A percentile compares a stretch with the other conserved stretches of the same genome.
phyloP scores from a whole-genome alignment of 2,329 filamentous ascomycete genomes.

The Hymenoscyphus fructigenus region DNA sequence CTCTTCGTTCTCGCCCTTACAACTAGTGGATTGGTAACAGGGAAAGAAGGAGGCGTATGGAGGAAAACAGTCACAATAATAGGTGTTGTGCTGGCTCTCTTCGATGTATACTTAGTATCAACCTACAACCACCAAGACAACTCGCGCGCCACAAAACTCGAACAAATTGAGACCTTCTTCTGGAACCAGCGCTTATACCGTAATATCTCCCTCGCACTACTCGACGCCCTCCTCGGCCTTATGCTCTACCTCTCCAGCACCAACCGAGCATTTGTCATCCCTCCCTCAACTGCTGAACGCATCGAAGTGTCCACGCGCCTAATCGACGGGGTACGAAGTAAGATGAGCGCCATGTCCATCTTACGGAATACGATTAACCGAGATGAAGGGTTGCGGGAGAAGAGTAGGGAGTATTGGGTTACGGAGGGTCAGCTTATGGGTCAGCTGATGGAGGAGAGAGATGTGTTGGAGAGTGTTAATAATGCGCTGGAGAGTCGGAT shows the following conservation, averaged over 20 bases:
- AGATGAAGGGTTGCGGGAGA: conserved; percentile 67
- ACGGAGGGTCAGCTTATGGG: conserved; percentile 72
- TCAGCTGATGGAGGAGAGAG: conserved; percentile 75
- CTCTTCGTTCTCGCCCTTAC: conserved; percentile 68
- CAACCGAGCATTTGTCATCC: conserved; percentile 70
- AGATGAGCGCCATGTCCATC: conserved; percentile 70
- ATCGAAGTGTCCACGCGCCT: conserved; percentile 58
- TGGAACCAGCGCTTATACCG: conserved; percentile 68
- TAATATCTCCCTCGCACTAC: conserved; percentile 58
- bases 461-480: conserved; percentile 70
- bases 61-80: conserved; percentile 66
- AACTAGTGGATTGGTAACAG: conserved; percentile 68
- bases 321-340: conserved; percentile 61
- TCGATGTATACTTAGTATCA: conserved; percentile 66
- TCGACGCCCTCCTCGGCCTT: conserved; percentile 63
- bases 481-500: conserved; percentile 64
- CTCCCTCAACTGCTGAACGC: conserved; percentile 62
- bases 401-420: conserved; percentile 73
- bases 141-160: conserved; percentile 57
- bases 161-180: conserved; percentile 68
- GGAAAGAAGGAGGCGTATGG: conserved; percentile 65
- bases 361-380: conserved; percentile 77
- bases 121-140: conserved; percentile 68
- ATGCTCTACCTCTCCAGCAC: conserved; percentile 76
- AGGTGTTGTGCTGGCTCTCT: conserved; percentile 54